phyloP scores from a whole-genome alignment of 192 early-diverging fungal genomes.

The Coemansia furcata region DNA sequence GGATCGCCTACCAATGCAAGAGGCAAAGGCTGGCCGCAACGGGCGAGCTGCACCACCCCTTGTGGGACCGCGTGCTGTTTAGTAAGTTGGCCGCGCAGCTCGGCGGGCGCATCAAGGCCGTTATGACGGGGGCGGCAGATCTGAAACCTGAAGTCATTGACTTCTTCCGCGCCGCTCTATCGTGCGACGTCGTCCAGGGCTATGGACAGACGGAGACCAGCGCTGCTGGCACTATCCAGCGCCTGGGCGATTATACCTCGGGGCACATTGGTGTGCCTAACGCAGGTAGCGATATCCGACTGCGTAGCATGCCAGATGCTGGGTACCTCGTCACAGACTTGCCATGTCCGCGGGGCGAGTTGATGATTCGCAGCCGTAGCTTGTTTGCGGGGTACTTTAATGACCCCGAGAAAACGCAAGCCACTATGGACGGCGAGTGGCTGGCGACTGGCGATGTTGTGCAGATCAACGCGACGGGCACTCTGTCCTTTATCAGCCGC shows the following conservation, averaged over 20 bases:
- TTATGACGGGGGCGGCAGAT: slow-evolving; percentile 66
- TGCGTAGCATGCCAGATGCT: slow-evolving; percentile 81
- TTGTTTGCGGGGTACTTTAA: slow-evolving; percentile 78
- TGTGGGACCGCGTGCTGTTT: slow-evolving; percentile 87
- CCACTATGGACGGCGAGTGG: slow-evolving; percentile 75
- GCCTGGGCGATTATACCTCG: slow-evolving; percentile 49
- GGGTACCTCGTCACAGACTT: slow-evolving; percentile 71
- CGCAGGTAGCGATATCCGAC: slow-evolving; percentile 68
- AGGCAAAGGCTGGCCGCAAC: slow-evolving; percentile 56
- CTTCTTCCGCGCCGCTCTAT: slow-evolving; percentile 67
- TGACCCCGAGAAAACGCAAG: slow-evolving; percentile 66
- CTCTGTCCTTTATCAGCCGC: slow-evolving; percentile 71
- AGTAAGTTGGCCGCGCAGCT: slow-evolving; percentile 69
- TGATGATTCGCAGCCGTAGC: slow-evolving; percentile 71
- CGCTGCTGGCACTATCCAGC: slow-evolving; percentile 49
- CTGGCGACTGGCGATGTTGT: slow-evolving; percentile 79
- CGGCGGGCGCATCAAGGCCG: slow-evolving; percentile 70
- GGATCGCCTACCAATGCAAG: slow-evolving; percentile 53
- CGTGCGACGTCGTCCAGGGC: slow-evolving; percentile 66
- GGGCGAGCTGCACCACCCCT: slow-evolving; percentile 55
- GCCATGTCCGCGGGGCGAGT: slow-evolving; percentile 77
- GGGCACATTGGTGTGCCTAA: slow-evolving; percentile 69
- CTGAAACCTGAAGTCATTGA: slow-evolving; percentile 72
- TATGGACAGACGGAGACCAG: slow-evolving; percentile 80
- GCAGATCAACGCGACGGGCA: slow-evolving; percentile 57